A percentile compares a stretch with the other conserved stretches of the same genome.
phyloP scores from a whole-genome alignment of 176 grass and related monocot species.

The Saccharum spontaneum region DNA sequence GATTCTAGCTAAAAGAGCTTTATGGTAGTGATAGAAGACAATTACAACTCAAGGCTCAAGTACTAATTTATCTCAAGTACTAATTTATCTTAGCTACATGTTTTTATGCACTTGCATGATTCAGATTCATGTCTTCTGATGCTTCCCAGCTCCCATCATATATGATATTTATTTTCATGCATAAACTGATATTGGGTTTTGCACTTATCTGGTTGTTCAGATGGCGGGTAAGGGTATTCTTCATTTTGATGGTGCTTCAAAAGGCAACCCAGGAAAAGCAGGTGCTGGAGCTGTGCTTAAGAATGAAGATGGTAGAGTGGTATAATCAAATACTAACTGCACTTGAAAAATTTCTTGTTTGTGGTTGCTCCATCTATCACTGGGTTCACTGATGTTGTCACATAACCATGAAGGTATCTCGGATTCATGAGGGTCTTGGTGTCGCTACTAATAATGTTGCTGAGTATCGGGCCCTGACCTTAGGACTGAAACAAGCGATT shows the following conservation, averaged over 20 bases:
- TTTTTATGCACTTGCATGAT: background rate
- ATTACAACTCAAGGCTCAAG: background rate
- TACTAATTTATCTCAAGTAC: background rate
- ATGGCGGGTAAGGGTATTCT: slow-evolving; percentile 47
- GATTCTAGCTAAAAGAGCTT: background rate
- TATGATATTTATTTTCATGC: slow-evolving; percentile 18
- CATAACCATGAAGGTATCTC: slow-evolving; percentile 60
- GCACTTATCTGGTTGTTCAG: slow-evolving; percentile 40
- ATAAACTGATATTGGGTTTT: slow-evolving; percentile 19
- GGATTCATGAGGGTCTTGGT: slow-evolving; percentile 77
- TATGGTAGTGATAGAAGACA: background rate
- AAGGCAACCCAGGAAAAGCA: slow-evolving; percentile 88
- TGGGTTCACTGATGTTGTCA: slow-evolving; percentile 14
- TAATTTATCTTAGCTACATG: background rate
- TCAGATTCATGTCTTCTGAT: background rate
- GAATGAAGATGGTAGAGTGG: slow-evolving; percentile 74
- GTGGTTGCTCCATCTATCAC: slow-evolving; percentile 13
- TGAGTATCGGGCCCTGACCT: slow-evolving; percentile 67
- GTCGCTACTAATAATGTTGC: slow-evolving; percentile 82
- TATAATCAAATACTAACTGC: slow-evolving; percentile 36
- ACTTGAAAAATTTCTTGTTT: slow-evolving; percentile 17
- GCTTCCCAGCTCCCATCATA: background rate
- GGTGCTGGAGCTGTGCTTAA: slow-evolving; percentile 83
- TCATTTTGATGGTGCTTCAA: slow-evolving; percentile 87
- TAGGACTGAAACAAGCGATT: slow-evolving; percentile 67